phyloP scores from a whole-genome alignment of 352 stramenopile species.

The Globisporangium takayamanum region DNA sequence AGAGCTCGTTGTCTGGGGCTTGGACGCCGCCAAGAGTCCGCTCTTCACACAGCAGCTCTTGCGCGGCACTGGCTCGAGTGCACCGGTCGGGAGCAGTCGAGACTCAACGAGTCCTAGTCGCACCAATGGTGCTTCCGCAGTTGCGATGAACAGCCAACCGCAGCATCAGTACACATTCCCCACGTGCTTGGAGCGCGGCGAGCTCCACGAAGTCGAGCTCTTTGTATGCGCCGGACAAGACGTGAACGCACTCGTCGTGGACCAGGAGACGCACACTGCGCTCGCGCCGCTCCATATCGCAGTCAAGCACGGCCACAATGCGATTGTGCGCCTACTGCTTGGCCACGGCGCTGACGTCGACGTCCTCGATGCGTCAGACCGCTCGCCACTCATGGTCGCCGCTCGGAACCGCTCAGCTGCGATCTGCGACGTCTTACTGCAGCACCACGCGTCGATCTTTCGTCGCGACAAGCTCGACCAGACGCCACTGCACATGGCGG shows the following conservation, averaged over 20 bases:
- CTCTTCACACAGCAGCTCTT: conserved; percentile 47
- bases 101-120: not conserved
- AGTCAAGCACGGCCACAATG: conserved; percentile 33
- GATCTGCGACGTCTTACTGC: conserved; percentile 37
- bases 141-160: conserved; percentile 12
- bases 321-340: conserved; percentile 44
- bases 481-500: conserved; percentile 60
- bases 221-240: conserved; percentile 66
- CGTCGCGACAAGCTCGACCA: conserved; percentile 56
- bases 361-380: conserved; percentile 42
- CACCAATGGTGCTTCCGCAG: not conserved
- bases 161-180: conserved; percentile 37
- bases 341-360: conserved; percentile 36
- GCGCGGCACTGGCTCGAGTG: not conserved
- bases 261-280: conserved; percentile 26
- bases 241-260: conserved; percentile 32
- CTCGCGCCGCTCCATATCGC: conserved; percentile 51
- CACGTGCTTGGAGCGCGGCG: conserved; percentile 35
- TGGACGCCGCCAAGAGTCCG: conserved; percentile 42
- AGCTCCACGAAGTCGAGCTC: conserved; percentile 41
- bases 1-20: conserved; percentile 45
- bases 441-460: conserved; percentile 37
- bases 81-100: not conserved
- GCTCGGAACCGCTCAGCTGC: conserved; percentile 47
- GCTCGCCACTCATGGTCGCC: conserved; percentile 53